Base-by-base conservation (phyloP, 2,329 filamentous ascomycete species). In the Aspergillus sergii region DNA sequence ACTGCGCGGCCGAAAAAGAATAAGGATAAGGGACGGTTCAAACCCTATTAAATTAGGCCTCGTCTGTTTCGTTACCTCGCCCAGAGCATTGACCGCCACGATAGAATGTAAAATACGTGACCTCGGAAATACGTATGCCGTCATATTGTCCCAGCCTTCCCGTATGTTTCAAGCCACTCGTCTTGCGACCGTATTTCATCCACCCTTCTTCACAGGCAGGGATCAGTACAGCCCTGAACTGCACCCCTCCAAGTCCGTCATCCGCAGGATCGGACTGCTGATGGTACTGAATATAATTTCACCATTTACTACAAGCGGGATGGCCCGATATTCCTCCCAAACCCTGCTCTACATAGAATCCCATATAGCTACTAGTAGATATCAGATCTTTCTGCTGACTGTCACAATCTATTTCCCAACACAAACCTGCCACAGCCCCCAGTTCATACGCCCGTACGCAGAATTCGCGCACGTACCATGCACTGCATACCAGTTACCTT, bases 11-110 rank as follows among this genome's bases (percentile, higher is more conserved):
- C 66, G 4, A 78, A 76, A 65, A 76, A 75, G 60, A 75, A 74
- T 28, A 69, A 67, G 16, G 74, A 75, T 41, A 77, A 76, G 68
- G 75, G 78, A 28, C 67, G 78, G 26, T 80, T 75, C 55, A 79
- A 75, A 65, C 78, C 78, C 21, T 80, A 73, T 58, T 70, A 69
- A 64, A 57, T 54, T 58, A 51, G 64, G 53, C 16, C 50, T 34
- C 9, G n/a, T 34, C 7, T 21, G 28, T 53, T 53, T 45, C 19
- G n/a, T 45, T 23, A 45, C 43, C n/a, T 23, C 43, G n/a, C 11
- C 43, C 43, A 39, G 34, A 4, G n/a, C 21, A 28, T 28, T 23
- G 46, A 16, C 46, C 48, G 50, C 50, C n/a, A 10, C 16, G 26
- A 34, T 53, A 32, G 16, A 53, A 53, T 39, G 34, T 23, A 55